Base-by-base conservation (phyloP, 257 asterid genomes). In the Thymus quinquecostatus region DNA sequence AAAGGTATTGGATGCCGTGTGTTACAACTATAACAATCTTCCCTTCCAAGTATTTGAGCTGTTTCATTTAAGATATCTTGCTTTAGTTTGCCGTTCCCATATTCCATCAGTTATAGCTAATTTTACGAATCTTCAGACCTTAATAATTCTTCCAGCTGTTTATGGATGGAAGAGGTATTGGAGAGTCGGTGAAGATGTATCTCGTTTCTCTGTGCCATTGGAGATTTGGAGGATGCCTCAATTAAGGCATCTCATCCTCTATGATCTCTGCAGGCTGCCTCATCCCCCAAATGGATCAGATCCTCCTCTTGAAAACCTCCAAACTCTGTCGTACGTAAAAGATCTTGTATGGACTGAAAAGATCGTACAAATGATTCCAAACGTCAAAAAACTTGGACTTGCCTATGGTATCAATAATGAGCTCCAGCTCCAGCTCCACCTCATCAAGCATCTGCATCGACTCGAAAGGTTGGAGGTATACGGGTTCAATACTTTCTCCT, bases 121-220 rank as follows among this genome's bases (percentile, higher is more conserved):
- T 6, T 67, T 70, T 32, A 10, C 10, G 14, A 70, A 70, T 60
- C 74, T 69, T 69, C 66, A 69, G n/a, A 69, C 74, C 33, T 69
- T 69, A 8, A 43, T 56, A 21, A 69, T 69, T 29, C 44, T 10
- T 14, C 53, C 45, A 4, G 32, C 0, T 1, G 1, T 1, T 48
- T 48, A 4, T 12, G 13, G 4, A 11, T 14, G 8, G 40, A 48
- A 48, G n/a, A 48, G 27, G 13, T 1, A 48, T 48, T 69, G 21
- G 21, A 21, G 21, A 21, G 21, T 21, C 21, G 21, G 21, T 21
- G 21, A 21, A 21, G 21, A 21, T 21, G 21, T 21, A 21, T 21
- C 21, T 21, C 21, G 21, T 21, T 21, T 21, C 21, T 21, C 21
- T 21, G 21, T 21, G 56, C 74, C 74, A 1, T 5, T 9, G 45